These are phyloP conservation scores for Glonium stellatum DNA, from an alignment of 495 filamentous ascomycete species.

Conservation along the genomic window DNA sequence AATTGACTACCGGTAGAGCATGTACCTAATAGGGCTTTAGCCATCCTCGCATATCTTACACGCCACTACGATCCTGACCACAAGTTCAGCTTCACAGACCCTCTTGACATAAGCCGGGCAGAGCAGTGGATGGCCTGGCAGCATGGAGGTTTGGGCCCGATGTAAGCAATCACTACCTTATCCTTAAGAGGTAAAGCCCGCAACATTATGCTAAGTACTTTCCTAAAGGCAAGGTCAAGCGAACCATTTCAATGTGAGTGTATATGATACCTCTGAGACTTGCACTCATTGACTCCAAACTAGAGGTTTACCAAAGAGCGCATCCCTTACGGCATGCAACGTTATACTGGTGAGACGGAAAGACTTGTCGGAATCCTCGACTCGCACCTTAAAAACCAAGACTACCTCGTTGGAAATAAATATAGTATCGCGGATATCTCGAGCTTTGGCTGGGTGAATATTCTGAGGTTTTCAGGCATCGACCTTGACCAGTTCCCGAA, in stretches of 20 bases:
- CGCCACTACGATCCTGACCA: constrained; percentile 37
- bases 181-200: too few species aligned
- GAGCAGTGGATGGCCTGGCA: constrained; percentile 41
- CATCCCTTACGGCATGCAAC: constrained; percentile 34
- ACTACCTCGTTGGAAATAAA: constrained; percentile 36
- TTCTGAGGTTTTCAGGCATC: constrained; percentile 26
- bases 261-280: background rate
- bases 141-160: constrained; percentile 35
- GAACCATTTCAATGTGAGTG: constrained; percentile 33
- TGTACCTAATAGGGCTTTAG: constrained; percentile 3
- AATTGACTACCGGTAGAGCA: background rate
- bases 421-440: constrained; percentile 37
- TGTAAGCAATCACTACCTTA: too few species aligned
- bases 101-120: constrained; percentile 28
- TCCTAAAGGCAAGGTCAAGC: constrained; percentile 37
- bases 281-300: background rate
- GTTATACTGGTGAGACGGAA: constrained; percentile 37
- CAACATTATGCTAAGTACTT: too few species aligned
- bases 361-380: constrained; percentile 36
- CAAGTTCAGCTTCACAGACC: constrained; percentile 36
- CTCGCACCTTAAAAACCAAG: constrained; percentile 27
- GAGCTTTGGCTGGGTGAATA: constrained; percentile 34
- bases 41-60: constrained; percentile 34
- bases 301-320: constrained; percentile 31
- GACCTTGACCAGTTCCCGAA: constrained; percentile 33